phyloP scores from a whole-genome alignment of 208 protist species.

The Leishmania tarentolae region DNA sequence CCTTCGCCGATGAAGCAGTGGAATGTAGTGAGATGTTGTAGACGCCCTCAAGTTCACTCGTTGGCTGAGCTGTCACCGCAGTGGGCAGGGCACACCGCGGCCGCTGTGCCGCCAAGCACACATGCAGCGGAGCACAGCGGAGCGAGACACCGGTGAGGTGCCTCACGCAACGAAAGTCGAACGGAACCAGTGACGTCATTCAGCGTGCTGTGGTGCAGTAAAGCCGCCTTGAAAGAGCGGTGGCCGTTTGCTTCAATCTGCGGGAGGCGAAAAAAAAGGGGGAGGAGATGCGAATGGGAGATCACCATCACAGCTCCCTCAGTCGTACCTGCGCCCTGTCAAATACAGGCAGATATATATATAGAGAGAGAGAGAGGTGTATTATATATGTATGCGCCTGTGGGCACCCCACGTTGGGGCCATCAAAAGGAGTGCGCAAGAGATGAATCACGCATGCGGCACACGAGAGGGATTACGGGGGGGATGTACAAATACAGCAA shows the following conservation, averaged over 20 bases:
- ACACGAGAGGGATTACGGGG: not conserved
- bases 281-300: not conserved
- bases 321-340: not conserved
- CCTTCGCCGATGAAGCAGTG: not conserved
- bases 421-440: not conserved
- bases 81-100: not conserved
- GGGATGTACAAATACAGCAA: not conserved
- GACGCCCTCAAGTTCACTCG: not conserved
- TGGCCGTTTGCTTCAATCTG: not conserved
- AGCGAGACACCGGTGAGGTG: conserved; percentile 32
- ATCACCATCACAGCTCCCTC: not conserved
- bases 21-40: not conserved
- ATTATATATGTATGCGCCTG: not conserved
- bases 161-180: conserved; percentile 30
- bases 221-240: not conserved
- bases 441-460: not conserved
- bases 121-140: conserved; percentile 26
- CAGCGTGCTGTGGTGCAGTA: not conserved
- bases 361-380: no score
- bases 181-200: conserved; percentile 33
- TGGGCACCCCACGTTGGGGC: not conserved
- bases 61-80: not conserved
- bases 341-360: not conserved
- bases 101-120: conserved; percentile 12
- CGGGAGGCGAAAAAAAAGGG: not conserved